Base-by-base conservation (phyloP, 331 rosid genomes). In the Quercus tomentella region DNA sequence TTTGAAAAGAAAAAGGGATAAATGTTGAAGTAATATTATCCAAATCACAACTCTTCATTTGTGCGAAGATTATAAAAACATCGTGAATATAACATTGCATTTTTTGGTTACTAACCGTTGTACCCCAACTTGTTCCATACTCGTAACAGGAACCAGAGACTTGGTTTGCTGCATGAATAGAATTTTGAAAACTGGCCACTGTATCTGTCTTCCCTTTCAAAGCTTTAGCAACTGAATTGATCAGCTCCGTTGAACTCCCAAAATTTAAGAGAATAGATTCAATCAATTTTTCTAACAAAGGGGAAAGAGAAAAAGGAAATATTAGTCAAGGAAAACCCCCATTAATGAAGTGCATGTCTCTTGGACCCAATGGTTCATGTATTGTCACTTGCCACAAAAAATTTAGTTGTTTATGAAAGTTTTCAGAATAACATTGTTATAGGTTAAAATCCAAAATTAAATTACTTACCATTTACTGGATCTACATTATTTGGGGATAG, bases 71-170 rank as follows among this genome's bases (percentile, higher is more conserved):
- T n/a, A n/a, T n/a, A 49, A 12, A 45, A 45, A 45, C 4, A 2
- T 49, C 16, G 17, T 49, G 54, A 49, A 49, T 49, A 4, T 49
- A 49, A 14, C 15, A 49, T 49, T 49, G 54, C 54, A 11, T 14
- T 12, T 21, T 62, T 76, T 5, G 1, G 2, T 23, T 23, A 4
- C 63, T 5, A 41, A 91, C 97, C 95, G 89, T 78, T 22, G 66
- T 57, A 4, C 98, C 98, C 98, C 98, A 93, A 4, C 30, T 43
- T 31, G 87, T 89, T 74, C 84, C 82, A 58, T 37, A 51, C 86
- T 92, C 98, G 65, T 92, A 94, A 41, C 26, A 78, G 56, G 78
- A 87, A 71, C 63, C 23, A 28, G 92, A 83, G 5, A 92, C 89
- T 37, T 79, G 82, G 66, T 21, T 20, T 28, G 92, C 94, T 63